Percentiles rank a stretch among this genome's conserved stretches.
Conservation (phyloP, 768 basidiomycete species). For the Hemileccinum impolitum region DNA sequence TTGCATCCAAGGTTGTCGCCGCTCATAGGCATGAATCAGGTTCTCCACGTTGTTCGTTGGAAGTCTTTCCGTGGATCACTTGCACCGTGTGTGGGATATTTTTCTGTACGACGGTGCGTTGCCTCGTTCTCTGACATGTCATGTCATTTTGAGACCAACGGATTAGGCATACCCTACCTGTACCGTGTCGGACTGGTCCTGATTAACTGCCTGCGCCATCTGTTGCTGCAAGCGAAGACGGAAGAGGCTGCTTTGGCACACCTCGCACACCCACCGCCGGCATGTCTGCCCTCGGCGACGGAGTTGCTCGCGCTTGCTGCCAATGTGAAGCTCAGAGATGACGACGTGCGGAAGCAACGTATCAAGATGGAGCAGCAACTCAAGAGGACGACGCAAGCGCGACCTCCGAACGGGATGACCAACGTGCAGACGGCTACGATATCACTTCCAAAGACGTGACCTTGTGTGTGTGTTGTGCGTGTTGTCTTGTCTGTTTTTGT, state of each 20-base stretch:
- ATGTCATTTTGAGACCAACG: background rate
- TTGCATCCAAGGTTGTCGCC: background rate
- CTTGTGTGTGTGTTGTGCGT: background rate
- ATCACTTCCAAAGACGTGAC: slow-evolving; percentile 27
- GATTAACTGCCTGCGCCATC: slow-evolving; percentile 55
- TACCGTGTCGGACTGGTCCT: slow-evolving; percentile 72
- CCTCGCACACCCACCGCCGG: slow-evolving; percentile 49
- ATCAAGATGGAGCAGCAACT: slow-evolving; percentile 72
- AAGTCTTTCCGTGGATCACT: slow-evolving; percentile 57
- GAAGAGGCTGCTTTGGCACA: slow-evolving; percentile 46
- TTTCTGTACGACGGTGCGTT: slow-evolving; percentile 74
- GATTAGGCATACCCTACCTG: slow-evolving; percentile 64
- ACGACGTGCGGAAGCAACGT: slow-evolving; percentile 73
- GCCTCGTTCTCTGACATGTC: background rate
- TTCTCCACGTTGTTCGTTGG: slow-evolving; percentile 72
- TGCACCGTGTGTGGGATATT: slow-evolving; percentile 79
- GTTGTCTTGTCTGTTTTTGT: slow-evolving; percentile 13
- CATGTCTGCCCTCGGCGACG: slow-evolving; percentile 54
- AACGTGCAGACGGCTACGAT: slow-evolving; percentile 26
- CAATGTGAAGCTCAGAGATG: slow-evolving; percentile 73
- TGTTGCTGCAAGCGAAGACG: slow-evolving; percentile 49
- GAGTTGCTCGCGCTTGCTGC: slow-evolving; percentile 60
- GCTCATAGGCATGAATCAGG: slow-evolving; percentile 37
- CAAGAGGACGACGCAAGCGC: slow-evolving; percentile 52
- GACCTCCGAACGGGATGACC: slow-evolving; percentile 28